Evolutionary conservation across 2,329 filamentous ascomycete species (phyloP), one percentile per base, ranked within the genome.

Genomic region (Cordyceps javanica): DNA sequence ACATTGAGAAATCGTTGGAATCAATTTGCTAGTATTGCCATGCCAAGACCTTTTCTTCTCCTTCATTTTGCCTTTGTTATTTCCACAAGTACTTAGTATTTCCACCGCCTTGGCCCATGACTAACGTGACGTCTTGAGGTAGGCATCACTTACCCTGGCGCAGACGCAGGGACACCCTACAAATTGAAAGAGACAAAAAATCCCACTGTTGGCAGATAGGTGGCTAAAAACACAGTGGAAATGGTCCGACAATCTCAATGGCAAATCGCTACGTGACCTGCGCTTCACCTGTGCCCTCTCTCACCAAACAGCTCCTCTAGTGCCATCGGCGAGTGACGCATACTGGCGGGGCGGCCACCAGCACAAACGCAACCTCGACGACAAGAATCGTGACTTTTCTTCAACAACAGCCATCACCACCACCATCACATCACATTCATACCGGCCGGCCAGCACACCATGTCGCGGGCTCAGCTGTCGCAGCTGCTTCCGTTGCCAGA

Each of bases 401-500:
- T 32, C 50, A 26, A 41, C 30, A n/a, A 38, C 36, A 38, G 19
- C n/a, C 38, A 41, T 41, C 26, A 45, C 7, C 28, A 45, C 23
- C 32, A 41, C 21, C 38, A 26, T 7, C 41, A 5, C 23, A 23
- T 16, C 26, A 16, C 32, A 36, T 21, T 19, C 30, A 28, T 52
- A 51, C 50, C 23, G 42, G 23, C 55, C 23, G 42, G 23, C 55
- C 10, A 44, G 38, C 19, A n/a, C 51, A 55, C 14, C 48, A 85
- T 85, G 82, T 83, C 81, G 21, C 67, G 77, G 45, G 69, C 87
- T 50, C 90, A 91, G 68, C 82, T 99, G 8, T 85, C 87, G 25
- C 85, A 85, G 67, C 80, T 99, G 16, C 80, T 99, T 1, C 91
- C 91, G 8, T 78, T 97, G 11, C 91, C 96, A 36, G 86, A 96